Evolutionary conservation across 345 rosid genomes (phyloP).

Genomic region (Kandelia obovata): DNA sequence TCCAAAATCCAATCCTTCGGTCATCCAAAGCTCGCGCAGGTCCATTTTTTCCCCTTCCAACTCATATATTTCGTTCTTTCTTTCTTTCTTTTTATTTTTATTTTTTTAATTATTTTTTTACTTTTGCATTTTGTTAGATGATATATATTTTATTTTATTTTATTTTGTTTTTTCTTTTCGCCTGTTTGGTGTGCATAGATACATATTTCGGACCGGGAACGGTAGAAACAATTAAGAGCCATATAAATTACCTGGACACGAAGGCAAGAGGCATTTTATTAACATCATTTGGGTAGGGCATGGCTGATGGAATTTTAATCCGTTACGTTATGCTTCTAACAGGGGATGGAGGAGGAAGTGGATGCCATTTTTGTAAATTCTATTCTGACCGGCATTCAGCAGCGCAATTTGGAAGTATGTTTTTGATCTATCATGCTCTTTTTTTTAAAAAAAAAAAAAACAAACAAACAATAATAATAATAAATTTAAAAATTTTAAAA

Average conservation of each 20-base stretch:
- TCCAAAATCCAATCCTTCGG: conserved; percentile 71
- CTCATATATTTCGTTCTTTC: background rate
- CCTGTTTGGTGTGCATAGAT: conserved; percentile 34
- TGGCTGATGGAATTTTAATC: conserved; percentile 8
- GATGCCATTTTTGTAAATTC: conserved; percentile 89
- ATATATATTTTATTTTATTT: background rate
- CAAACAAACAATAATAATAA: too few species aligned
- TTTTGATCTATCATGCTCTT: background rate
- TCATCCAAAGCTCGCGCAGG: conserved; percentile 71
- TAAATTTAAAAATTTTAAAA: background rate
- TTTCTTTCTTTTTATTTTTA: background rate
- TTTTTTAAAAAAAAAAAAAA: too few species aligned
- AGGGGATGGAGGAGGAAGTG: conserved; percentile 49
- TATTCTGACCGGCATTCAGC: conserved; percentile 70
- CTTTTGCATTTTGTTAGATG: background rate
- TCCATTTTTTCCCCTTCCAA: background rate
- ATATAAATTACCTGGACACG: conserved; percentile 54
- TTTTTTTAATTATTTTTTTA: background rate
- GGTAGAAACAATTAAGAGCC: conserved; percentile 56
- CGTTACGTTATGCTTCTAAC: conserved; percentile 3
- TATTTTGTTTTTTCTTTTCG: background rate
- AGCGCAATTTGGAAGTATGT: conserved; percentile 85
- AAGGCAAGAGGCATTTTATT: conserved; percentile 49
- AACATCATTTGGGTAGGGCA: conserved; percentile 12
- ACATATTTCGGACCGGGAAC: conserved; percentile 84